Evolutionary conservation across 2,329 filamentous ascomycete genomes (phyloP).

Genomic region (Fusarium euwallaceae): DNA sequence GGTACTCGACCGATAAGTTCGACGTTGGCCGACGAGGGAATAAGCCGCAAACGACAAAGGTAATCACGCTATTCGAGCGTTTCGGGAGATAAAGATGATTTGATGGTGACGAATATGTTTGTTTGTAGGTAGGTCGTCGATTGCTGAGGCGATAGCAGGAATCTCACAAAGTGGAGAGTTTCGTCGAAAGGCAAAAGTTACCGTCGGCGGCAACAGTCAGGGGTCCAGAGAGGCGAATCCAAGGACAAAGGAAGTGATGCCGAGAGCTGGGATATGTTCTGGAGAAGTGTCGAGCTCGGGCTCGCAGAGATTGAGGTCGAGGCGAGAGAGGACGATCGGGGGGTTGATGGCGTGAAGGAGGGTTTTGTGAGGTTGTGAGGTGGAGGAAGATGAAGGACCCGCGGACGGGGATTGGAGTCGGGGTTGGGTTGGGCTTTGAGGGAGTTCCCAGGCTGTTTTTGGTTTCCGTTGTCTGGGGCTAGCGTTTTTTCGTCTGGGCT

Average conservation of each 20-base stretch:
- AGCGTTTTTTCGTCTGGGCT: slow-evolving; percentile 35
- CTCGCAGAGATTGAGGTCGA: neutral
- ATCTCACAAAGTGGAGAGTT: slow-evolving; percentile 10
- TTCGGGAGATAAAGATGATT: neutral
- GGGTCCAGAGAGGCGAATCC: neutral
- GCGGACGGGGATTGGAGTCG: slow-evolving; percentile 17
- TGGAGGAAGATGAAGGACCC: slow-evolving; percentile 35
- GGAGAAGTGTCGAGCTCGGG: neutral
- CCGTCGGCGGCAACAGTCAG: neutral
- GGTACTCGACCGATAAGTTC: slow-evolving; percentile 12
- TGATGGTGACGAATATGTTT: slow-evolving; percentile 1
- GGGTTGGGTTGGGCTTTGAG: slow-evolving; percentile 36
- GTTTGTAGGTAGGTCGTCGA: slow-evolving; percentile 1
- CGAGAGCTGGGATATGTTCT: neutral
- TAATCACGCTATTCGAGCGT: slow-evolving; percentile 8
- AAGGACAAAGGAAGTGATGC: neutral
- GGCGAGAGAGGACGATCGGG: neutral
- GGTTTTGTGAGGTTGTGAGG: slow-evolving; percentile 12
- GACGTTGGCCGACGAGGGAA: slow-evolving; percentile 31
- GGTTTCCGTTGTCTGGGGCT: slow-evolving; percentile 36
- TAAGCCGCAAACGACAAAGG: slow-evolving; percentile 19
- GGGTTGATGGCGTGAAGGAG: slow-evolving; percentile 13
- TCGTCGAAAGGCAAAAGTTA: slow-evolving; percentile 3
- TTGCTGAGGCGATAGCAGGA: slow-evolving; percentile 2
- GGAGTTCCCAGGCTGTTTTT: slow-evolving; percentile 36